phyloP scores from a whole-genome alignment of 768 basidiomycete genomes.

The Trametes maxima region DNA sequence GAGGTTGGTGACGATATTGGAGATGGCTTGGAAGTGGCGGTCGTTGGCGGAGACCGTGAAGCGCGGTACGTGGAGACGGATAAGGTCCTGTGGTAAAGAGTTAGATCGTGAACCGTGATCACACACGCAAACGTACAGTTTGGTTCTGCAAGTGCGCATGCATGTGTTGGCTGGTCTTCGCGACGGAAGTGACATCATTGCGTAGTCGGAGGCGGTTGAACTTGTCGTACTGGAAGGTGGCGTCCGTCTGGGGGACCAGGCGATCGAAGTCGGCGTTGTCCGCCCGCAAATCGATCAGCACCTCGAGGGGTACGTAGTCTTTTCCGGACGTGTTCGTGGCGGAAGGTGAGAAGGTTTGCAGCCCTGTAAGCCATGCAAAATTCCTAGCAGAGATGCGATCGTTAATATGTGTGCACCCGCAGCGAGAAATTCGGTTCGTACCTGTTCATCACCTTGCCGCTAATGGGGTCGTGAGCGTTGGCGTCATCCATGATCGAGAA shows the following conservation, averaged over 20 bases:
- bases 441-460: slow-evolving; percentile 86
- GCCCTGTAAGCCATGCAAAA: slow-evolving; percentile 73
- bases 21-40: slow-evolving; percentile 81
- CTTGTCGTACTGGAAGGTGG: slow-evolving; percentile 87
- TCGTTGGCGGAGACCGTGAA: slow-evolving; percentile 87
- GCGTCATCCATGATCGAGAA: slow-evolving; percentile 81
- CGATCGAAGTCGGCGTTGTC: slow-evolving; percentile 86
- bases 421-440: slow-evolving; percentile 29
- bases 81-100: slow-evolving; percentile 64
- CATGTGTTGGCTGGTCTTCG: slow-evolving; percentile 40
- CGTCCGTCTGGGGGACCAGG: slow-evolving; percentile 86
- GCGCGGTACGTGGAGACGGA: slow-evolving; percentile 79
- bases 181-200: slow-evolving; percentile 62
- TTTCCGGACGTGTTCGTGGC: slow-evolving; percentile 42
- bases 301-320: slow-evolving; percentile 83
- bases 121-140: slow-evolving; percentile 47
- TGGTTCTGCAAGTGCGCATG: slow-evolving; percentile 62
- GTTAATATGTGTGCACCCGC: background rate
- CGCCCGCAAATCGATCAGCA: slow-evolving; percentile 81
- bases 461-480: slow-evolving; percentile 80
- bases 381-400: slow-evolving; percentile 50
- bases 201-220: slow-evolving; percentile 90
- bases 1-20: slow-evolving; percentile 83
- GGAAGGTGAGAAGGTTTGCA: slow-evolving; percentile 87
- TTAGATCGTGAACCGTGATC: background rate